Conservation (phyloP, 805 yeast genomes). For the Tanozyma kutaoensis region DNA sequence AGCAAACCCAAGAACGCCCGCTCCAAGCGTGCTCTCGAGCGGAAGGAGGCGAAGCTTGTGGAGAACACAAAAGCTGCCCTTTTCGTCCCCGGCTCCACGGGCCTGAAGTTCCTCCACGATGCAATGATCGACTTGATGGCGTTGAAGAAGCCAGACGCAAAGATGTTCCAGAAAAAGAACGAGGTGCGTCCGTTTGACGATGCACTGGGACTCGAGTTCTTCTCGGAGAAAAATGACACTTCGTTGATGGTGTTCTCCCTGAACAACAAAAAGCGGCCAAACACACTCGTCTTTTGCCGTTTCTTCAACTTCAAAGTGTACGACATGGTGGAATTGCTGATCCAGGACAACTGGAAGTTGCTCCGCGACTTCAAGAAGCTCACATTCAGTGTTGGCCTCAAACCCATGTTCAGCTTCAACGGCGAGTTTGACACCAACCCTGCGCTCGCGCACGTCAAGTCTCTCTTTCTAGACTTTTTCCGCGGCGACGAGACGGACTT, state of each 20-base stretch:
- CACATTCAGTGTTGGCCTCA: conserved; percentile 79
- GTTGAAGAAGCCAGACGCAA: conserved; percentile 80
- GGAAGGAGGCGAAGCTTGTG: conserved; percentile 73
- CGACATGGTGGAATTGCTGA: conserved; percentile 86
- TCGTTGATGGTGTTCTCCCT: conserved; percentile 72
- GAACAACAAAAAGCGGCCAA: conserved; percentile 84
- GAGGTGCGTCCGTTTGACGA: conserved; percentile 92
- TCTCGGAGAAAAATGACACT: conserved; percentile 87
- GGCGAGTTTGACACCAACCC: conserved; percentile 92
- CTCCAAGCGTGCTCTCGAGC: conserved; percentile 85
- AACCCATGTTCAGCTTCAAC: conserved; percentile 88
- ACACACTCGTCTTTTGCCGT: conserved; percentile 76
- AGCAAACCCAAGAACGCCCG: conserved; percentile 86
- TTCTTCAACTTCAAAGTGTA: conserved; percentile 83
- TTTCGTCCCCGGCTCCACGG: conserved; percentile 80
- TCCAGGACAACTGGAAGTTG: conserved; percentile 52
- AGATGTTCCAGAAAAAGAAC: conserved; percentile 80
- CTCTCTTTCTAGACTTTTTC: conserved; percentile 82
- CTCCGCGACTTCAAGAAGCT: conserved; percentile 67
- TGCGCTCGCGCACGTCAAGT: conserved; percentile 70
- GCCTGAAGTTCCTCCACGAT: conserved; percentile 73
- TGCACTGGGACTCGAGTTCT: conserved; percentile 70
- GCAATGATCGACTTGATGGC: conserved; percentile 82
- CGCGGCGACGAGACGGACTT: conserved; percentile 69
- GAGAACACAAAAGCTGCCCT: conserved; percentile 86